Percentiles rank a stretch among this genome's conserved stretches.
Evolutionary conservation across 371 early-diverging fungal species (phyloP).

Genomic region (Syncephalastrum racemosum): DNA sequence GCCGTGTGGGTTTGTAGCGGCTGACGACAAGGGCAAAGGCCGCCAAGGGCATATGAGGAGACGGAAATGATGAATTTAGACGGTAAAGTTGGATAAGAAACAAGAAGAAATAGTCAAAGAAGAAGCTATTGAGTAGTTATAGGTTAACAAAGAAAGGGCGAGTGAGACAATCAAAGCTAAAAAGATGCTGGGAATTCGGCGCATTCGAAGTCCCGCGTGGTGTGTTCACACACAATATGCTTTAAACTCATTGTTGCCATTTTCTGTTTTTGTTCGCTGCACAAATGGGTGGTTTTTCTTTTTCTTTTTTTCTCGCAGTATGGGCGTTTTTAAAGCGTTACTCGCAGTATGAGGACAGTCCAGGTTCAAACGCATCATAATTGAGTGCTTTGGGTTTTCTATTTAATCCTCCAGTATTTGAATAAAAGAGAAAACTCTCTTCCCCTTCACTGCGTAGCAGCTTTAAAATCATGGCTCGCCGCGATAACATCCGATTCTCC

Average conservation of each 20-base stretch:
- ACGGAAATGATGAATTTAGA: too few species aligned
- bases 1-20: conserved; percentile 11
- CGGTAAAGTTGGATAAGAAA: neutral
- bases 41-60: conserved; percentile 19
- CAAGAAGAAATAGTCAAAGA: conserved; percentile 1
- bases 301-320: neutral
- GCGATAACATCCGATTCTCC: conserved; percentile 24
- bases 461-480: too few species aligned
- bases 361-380: too few species aligned
- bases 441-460: too few species aligned
- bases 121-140: neutral
- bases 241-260: neutral
- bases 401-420: too few species aligned
- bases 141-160: neutral
- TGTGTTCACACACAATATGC: too few species aligned
- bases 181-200: too few species aligned
- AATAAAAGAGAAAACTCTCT: too few species aligned
- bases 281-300: too few species aligned
- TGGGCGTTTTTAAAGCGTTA: conserved; percentile 2
- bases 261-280: conserved; percentile 14
- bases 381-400: too few species aligned
- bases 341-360: too few species aligned
- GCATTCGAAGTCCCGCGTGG: too few species aligned
- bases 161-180: neutral
- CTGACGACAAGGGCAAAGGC: conserved; percentile 16